phyloP scores from a whole-genome alignment of 2,329 filamentous ascomycete genomes.

The Ceratocystis diversiconidia region DNA sequence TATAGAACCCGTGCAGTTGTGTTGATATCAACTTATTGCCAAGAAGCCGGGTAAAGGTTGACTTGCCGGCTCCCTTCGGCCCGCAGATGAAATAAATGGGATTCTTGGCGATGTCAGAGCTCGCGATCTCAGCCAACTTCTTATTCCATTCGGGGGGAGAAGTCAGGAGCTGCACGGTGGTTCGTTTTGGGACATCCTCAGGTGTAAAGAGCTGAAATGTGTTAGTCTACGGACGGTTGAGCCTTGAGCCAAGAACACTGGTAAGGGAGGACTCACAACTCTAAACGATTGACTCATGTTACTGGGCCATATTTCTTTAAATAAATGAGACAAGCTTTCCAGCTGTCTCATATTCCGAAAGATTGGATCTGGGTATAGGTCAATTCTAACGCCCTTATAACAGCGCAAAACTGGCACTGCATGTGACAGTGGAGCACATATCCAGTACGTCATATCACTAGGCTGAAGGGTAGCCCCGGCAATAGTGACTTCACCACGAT shows the following conservation, averaged over 20 bases:
- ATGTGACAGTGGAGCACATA: conserved; percentile 55
- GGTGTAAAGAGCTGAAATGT: conserved; percentile 37
- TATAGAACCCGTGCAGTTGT: conserved; percentile 23
- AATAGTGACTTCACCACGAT: conserved; percentile 47
- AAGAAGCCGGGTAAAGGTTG: conserved; percentile 54
- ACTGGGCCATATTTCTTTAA: conserved; percentile 51
- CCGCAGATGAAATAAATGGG: conserved; percentile 48
- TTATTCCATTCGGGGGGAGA: conserved; percentile 48
- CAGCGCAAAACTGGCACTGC: conserved; percentile 53
- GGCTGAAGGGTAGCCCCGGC: conserved; percentile 47
- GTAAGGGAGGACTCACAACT: conserved; percentile 30
- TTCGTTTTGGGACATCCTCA: conserved; percentile 36
- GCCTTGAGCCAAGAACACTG: background rate
- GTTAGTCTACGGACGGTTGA: conserved; percentile 21
- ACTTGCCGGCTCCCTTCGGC: conserved; percentile 60
- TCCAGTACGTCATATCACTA: conserved; percentile 35
- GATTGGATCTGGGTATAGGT: conserved; percentile 41
- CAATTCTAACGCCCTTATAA: conserved; percentile 34
- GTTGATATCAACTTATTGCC: conserved; percentile 50
- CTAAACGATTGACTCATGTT: conserved; percentile 29
- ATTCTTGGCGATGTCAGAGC: conserved; percentile 25
- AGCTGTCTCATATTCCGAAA: conserved; percentile 38
- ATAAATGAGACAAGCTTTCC: conserved; percentile 49
- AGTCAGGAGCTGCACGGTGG: conserved; percentile 38
- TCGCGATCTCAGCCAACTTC: conserved; percentile 30